phyloP scores from a whole-genome alignment of 108 stramenopile species.

The Skeletonema marinoi region DNA sequence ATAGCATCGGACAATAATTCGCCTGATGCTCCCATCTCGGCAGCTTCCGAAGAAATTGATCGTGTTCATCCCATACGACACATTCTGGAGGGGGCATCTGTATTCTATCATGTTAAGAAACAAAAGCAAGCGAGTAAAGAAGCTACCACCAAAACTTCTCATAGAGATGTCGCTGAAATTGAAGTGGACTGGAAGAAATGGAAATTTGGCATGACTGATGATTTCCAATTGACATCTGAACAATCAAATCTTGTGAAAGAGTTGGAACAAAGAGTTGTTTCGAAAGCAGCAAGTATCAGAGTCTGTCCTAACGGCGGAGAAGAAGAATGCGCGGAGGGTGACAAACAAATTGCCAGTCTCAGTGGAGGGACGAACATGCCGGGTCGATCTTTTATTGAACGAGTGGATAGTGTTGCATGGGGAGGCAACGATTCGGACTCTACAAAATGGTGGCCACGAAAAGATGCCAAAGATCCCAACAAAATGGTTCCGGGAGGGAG shows the following conservation, averaged over 20 bases:
- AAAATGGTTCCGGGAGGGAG: conserved; percentile 17
- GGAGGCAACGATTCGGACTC: conserved; percentile 27
- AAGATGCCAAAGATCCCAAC: conserved; percentile 7
- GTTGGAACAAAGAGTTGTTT: conserved; percentile 26
- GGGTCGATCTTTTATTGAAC: conserved; percentile 18
- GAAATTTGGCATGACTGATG: conserved; percentile 47
- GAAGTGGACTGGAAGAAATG: conserved; percentile 45
- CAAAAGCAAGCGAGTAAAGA: neutral
- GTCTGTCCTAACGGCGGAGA: neutral
- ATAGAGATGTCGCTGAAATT: neutral
- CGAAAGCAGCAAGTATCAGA: neutral
- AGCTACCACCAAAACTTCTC: neutral
- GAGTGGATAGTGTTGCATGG: conserved; percentile 38
- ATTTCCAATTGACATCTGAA: conserved; percentile 24
- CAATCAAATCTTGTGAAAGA: conserved; percentile 22
- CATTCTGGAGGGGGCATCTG: conserved; percentile 39
- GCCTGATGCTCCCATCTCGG: neutral
- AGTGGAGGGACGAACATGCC: conserved; percentile 2
- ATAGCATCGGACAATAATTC: neutral
- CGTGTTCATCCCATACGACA: conserved; percentile 25
- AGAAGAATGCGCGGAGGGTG: neutral
- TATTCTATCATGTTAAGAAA: conserved; percentile 24
- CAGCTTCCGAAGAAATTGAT: conserved; percentile 18
- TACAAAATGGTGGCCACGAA: conserved; percentile 33
- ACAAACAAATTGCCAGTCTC: conserved; percentile 3